These are phyloP conservation scores for Phytophthora pluvialis DNA, from an alignment of 352 stramenopile genomes.

Conservation along the genomic window DNA sequence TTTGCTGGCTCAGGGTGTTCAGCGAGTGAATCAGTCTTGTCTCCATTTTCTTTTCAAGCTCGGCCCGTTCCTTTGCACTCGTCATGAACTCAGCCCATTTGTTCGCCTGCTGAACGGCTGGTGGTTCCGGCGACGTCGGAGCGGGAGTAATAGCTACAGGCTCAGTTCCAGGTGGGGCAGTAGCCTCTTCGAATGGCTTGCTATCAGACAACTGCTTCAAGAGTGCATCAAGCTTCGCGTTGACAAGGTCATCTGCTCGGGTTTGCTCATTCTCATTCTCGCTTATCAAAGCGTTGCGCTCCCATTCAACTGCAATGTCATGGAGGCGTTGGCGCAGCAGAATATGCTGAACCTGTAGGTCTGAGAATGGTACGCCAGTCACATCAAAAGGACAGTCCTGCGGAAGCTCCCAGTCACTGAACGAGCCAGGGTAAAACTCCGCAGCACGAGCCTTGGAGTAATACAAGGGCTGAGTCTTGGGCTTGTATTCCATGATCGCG, in stretches of 20 bases:
- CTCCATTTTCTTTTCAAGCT: constrained; percentile 38
- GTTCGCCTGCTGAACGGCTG: constrained; percentile 12
- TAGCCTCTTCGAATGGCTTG: constrained; percentile 21
- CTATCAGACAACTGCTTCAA: constrained; percentile 29
- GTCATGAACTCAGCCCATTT: constrained; percentile 28
- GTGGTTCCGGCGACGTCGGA: constrained; percentile 4
- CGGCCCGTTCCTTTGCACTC: constrained; percentile 22
- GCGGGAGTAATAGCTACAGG: constrained; percentile 2
- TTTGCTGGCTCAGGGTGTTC: constrained; percentile 35
- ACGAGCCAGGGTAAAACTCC: constrained; percentile 59
- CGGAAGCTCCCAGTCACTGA: constrained; percentile 41
- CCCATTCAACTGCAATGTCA: constrained; percentile 35
- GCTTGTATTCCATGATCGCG: constrained; percentile 46
- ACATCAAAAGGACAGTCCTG: constrained; percentile 71
- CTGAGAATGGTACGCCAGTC: constrained; percentile 37
- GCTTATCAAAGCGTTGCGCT: constrained; percentile 35
- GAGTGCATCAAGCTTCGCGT: constrained; percentile 27
- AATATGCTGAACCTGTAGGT: constrained; percentile 35
- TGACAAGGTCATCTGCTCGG: constrained; percentile 21
- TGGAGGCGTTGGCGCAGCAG: constrained; percentile 44
- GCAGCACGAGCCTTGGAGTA: constrained; percentile 43
- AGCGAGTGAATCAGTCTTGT: constrained; percentile 40
- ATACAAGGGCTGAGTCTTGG: constrained; percentile 40
- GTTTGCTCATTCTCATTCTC: constrained; percentile 29
- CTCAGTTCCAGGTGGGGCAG: constrained; percentile 2